These are phyloP conservation scores for Datisca glomerata DNA, from an alignment of 306 rosid species.

Conservation along the genomic window DNA sequence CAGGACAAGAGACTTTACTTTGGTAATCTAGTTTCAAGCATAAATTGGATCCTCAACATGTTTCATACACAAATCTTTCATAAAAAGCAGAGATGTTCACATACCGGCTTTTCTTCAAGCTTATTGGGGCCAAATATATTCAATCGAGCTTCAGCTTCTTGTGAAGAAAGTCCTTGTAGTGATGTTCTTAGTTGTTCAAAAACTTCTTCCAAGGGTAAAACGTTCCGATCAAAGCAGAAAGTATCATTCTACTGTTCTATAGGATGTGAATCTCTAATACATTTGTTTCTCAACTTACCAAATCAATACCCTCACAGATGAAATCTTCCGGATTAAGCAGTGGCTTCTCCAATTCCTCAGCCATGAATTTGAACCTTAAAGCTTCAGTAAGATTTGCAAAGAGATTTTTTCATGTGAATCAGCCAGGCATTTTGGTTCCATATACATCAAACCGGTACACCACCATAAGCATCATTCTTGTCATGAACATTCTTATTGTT, in stretches of 20 bases:
- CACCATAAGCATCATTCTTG: too few relatives aligned
- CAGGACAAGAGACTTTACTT: too few relatives aligned
- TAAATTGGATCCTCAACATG: neutral
- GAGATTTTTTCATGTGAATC: too few relatives aligned
- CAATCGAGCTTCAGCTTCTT: slow-evolving; percentile 63
- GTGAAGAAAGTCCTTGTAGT: slow-evolving; percentile 53
- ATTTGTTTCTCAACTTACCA: slow-evolving; percentile 29
- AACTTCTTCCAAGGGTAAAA: slow-evolving; percentile 65
- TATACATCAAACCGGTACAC: too few relatives aligned
- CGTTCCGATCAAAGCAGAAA: slow-evolving; percentile 34
- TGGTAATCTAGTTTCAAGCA: neutral
- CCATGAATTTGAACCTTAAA: too few relatives aligned
- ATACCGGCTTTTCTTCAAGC: slow-evolving; percentile 73
- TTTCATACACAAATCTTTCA: neutral
- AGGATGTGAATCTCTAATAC: slow-evolving; percentile 7
- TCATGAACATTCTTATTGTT: too few relatives aligned
- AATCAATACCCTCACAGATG: slow-evolving; percentile 63
- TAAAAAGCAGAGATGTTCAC: neutral
- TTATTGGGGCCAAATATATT: slow-evolving; percentile 59
- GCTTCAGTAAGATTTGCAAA: too few relatives aligned
- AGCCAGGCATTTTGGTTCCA: too few relatives aligned
- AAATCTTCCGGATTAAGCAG: slow-evolving; percentile 65
- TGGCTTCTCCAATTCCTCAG: slow-evolving; percentile 62
- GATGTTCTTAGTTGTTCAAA: slow-evolving; percentile 68
- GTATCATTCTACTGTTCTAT: slow-evolving; percentile 7